A percentile compares a stretch with the other conserved stretches of the same genome.
Conservation (phyloP, 2,329 filamentous ascomycete species). For the Madurella mycetomatis region DNA sequence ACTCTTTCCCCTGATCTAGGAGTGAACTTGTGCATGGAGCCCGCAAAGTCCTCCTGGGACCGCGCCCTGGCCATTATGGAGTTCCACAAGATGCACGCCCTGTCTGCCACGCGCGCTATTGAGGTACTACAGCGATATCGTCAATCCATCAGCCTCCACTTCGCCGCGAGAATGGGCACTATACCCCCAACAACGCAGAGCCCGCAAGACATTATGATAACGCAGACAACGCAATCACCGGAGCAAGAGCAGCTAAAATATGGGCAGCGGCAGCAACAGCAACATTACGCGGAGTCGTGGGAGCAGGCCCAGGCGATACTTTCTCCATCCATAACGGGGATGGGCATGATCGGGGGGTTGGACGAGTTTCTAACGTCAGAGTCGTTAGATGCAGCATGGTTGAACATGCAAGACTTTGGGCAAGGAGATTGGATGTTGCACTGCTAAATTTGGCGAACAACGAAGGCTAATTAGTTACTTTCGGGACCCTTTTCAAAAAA, state of each 20-base stretch:
- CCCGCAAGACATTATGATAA: too few relatives aligned
- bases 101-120: conserved; percentile 10
- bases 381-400: conserved; percentile 11
- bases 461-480: too few relatives aligned
- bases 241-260: neutral
- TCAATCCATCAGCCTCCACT: too few relatives aligned
- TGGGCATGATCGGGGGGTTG: conserved; percentile 5
- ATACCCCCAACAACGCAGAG: too few relatives aligned
- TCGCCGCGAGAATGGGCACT: too few relatives aligned
- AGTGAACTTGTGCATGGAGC: conserved; percentile 12
- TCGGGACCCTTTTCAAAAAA: too few relatives aligned
- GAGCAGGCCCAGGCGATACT: too few relatives aligned
- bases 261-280: neutral
- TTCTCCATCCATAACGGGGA: neutral
- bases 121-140: conserved; percentile 12
- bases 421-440: conserved; percentile 13
- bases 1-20: conserved; percentile 14
- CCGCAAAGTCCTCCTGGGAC: conserved; percentile 15
- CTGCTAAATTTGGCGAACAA: neutral
- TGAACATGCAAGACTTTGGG: conserved; percentile 15
- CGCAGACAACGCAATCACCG: too few relatives aligned
- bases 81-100: conserved; percentile 13
- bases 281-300: too few relatives aligned
- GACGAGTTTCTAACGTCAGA: conserved; percentile 5
- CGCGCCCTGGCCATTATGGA: conserved; percentile 19